Conservation (phyloP, 1,139 yeast genomes). For the Candida tunisiensis region DNA sequence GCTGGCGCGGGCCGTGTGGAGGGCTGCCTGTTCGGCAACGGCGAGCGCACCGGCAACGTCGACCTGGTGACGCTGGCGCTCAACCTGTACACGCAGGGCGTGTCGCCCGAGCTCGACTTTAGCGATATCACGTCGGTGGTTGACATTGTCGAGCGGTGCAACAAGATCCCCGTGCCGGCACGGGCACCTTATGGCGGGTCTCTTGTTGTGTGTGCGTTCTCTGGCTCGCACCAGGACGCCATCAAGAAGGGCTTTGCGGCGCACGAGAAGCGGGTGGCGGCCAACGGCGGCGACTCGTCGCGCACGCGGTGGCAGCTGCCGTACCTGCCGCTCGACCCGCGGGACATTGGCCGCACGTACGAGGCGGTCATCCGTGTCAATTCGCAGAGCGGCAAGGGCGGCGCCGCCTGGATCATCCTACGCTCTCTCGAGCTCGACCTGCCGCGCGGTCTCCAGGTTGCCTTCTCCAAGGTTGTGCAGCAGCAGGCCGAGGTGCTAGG, state of each 20-base stretch:
- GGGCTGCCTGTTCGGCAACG: constrained; percentile 94
- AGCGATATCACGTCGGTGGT: constrained; percentile 70
- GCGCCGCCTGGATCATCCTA: constrained; percentile 94
- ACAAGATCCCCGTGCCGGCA: constrained; percentile 84
- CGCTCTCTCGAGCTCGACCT: constrained; percentile 78
- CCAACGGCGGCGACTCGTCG: constrained; percentile 19
- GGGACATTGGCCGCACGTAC: constrained; percentile 89
- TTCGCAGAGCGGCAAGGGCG: constrained; percentile 97
- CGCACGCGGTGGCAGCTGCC: constrained; percentile 61
- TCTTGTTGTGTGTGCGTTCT: constrained; percentile 88
- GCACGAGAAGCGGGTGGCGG: constrained; percentile 29
- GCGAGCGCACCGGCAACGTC: constrained; percentile 97
- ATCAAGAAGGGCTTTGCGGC: constrained; percentile 83
- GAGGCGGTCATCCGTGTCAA: constrained; percentile 97
- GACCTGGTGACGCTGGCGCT: constrained; percentile 87
- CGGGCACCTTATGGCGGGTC: constrained; percentile 98
- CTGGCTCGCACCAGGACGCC: constrained; percentile 97
- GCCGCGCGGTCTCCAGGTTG: constrained; percentile 84
- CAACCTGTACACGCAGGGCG: constrained; percentile 89
- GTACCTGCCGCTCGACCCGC: constrained; percentile 90
- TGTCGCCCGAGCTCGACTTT: constrained; percentile 72
- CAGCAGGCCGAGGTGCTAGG: constrained; percentile 65
- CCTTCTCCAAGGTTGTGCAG: constrained; percentile 77
- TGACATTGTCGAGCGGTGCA: constrained; percentile 81
- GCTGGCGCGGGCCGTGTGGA: constrained; percentile 98